Base-by-base conservation (phyloP, 2,329 filamentous ascomycete species). In the Thyridium curvatum region DNA sequence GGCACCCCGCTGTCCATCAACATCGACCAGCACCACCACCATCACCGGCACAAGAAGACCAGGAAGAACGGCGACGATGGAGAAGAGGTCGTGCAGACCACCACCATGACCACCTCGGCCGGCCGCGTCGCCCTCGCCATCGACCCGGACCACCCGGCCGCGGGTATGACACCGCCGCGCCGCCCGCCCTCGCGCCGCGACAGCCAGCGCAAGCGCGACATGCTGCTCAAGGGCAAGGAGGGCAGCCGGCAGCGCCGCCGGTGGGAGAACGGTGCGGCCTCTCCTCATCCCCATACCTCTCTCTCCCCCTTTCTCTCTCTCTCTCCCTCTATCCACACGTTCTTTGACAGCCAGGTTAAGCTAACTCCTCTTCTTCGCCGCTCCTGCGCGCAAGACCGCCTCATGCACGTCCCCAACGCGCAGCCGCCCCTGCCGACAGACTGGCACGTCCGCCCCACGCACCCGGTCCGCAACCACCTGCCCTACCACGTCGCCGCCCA, bases 401-500 rank as follows among this genome's bases (percentile, higher is more conserved):
- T 97, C 45, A 67, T 95, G 41, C 78, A 82, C 61, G 93, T 97
- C 44, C 93, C 93, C 14, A 84, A 93, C 62, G 86, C 75, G 14
- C 79, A 91, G 49, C 87, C 90, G 1, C 93, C 93, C 1, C 72
- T 84, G 33, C 81, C 89, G 0, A 73, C 71, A 41, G 93, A 98
- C 64, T 96, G 86, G 83, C 76, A 84, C 51, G 76, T 91, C 35
- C 80, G 77, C 32, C 87, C 91, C 3, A 93, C 90, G 12, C 79
- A 96, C 60, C 82, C 82, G 4, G 75, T 87, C 37, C 81, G 84
- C 52, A 68, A 75, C 42, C 80, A 50, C 32, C 44, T 96, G 13
- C 93, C 90, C 0, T 97, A 97, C 67, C 89, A 91, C 55, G 72
- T 96, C 40, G 91, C 91, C 3, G 79, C 84, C 13, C 77, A 88